These are phyloP conservation scores for Coemansia sp. DNA, from an alignment of 192 early-diverging fungal genomes.

Conservation along the genomic window DNA sequence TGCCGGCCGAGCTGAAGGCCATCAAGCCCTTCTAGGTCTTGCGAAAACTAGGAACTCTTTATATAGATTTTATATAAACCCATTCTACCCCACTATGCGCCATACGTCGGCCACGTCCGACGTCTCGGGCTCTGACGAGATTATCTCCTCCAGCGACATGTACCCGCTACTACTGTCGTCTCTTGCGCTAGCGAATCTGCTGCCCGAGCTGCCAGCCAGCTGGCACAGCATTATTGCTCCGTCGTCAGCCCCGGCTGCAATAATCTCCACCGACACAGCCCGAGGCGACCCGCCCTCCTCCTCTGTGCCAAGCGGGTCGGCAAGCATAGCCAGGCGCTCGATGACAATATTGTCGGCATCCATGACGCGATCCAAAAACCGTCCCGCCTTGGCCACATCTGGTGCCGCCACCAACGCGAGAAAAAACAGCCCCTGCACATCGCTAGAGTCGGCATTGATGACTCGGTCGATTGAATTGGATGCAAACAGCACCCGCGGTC, in stretches of 20 bases:
- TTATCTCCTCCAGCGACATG: conserved; percentile 33
- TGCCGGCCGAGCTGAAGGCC: conserved; percentile 34
- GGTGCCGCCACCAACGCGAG: conserved; percentile 10
- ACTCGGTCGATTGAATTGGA: conserved; percentile 14
- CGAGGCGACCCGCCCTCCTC: not conserved
- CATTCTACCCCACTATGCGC: not conserved
- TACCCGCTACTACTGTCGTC: conserved; percentile 4
- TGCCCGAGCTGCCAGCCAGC: not conserved
- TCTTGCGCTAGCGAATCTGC: not conserved
- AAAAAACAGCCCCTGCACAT: conserved; percentile 18
- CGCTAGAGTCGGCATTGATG: conserved; percentile 9
- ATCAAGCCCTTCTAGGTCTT: conserved; percentile 38
- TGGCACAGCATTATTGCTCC: conserved; percentile 34
- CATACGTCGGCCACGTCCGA: conserved; percentile 18
- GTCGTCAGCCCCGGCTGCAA: conserved; percentile 21
- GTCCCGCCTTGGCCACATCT: conserved; percentile 7
- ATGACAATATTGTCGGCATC: not conserved
- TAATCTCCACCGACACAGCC: conserved; percentile 14
- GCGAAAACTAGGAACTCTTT: not conserved
- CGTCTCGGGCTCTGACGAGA: conserved; percentile 29
- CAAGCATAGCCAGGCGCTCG: not conserved
- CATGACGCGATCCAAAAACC: conserved; percentile 7
- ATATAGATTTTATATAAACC: not conserved
- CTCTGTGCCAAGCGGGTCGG: not conserved
- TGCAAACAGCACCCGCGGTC: conserved; percentile 22